These are phyloP conservation scores for Trifolium dubium DNA, from an alignment of 306 rosid genomes.

Conservation along the genomic window DNA sequence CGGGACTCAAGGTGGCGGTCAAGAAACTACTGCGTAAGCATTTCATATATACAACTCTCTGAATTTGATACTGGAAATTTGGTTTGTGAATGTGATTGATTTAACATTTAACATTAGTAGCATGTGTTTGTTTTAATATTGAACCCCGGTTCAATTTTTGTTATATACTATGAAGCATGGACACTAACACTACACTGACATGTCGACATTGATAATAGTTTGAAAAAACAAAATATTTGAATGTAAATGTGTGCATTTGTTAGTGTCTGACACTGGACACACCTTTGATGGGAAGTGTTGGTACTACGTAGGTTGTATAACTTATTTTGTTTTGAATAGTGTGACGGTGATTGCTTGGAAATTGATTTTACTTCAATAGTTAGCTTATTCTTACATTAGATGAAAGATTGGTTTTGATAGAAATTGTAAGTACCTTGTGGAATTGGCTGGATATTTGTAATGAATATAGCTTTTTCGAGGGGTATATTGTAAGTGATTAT, in stretches of 20 bases:
- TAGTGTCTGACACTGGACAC: neutral
- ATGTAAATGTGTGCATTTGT: too few relatives aligned
- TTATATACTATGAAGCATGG: neutral
- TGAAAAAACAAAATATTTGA: too few relatives aligned
- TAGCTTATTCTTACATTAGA: neutral
- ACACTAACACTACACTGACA: neutral
- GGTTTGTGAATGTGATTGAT: neutral
- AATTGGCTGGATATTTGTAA: constrained; percentile 12
- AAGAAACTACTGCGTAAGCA: constrained; percentile 94
- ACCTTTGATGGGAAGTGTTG: neutral
- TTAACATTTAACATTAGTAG: neutral
- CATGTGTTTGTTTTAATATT: neutral
- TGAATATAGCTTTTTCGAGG: neutral
- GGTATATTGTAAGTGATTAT: neutral
- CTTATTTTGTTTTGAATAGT: neutral
- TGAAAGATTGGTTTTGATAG: neutral
- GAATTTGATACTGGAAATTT: neutral
- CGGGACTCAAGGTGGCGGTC: constrained; percentile 99
- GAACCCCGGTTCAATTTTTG: neutral
- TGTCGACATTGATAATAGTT: neutral
- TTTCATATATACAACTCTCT: too few relatives aligned
- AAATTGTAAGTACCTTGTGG: constrained; percentile 1
- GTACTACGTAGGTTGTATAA: neutral
- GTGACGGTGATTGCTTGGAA: neutral
- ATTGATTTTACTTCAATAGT: neutral